Evolutionary conservation across 768 basidiomycete genomes (phyloP).

Genomic region (Pisolithus tinctorius): DNA sequence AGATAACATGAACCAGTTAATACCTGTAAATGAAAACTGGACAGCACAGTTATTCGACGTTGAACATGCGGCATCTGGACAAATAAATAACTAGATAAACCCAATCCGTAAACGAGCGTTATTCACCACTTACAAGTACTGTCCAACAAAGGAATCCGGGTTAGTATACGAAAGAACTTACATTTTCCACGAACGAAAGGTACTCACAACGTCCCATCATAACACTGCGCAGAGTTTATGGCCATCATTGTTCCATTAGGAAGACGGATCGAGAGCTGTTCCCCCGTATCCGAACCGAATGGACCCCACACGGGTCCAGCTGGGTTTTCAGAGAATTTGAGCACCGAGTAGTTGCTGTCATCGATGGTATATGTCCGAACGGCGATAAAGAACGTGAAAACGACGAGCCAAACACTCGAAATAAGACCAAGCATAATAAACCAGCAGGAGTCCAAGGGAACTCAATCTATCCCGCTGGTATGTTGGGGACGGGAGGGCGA

Average conservation of each 20-base stretch:
- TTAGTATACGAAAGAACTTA: background rate
- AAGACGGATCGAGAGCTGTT: slow-evolving; percentile 14
- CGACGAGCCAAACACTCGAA: background rate
- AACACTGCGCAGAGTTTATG: slow-evolving; percentile 17
- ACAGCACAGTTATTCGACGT: slow-evolving; percentile 19
- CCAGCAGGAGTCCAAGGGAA: background rate
- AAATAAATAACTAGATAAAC: background rate
- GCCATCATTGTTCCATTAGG: slow-evolving; percentile 21
- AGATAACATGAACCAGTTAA: background rate
- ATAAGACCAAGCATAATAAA: slow-evolving; percentile 6
- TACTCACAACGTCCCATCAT: slow-evolving; percentile 20
- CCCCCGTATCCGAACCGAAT: slow-evolving; percentile 16
- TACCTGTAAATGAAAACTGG: slow-evolving; percentile 20
- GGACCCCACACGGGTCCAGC: slow-evolving; percentile 21
- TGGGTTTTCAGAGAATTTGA: slow-evolving; percentile 22
- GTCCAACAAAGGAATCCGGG: background rate
- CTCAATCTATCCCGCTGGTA: background rate
- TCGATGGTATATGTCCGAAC: slow-evolving; percentile 20
- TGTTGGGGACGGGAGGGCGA: background rate
- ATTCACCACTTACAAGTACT: slow-evolving; percentile 18
- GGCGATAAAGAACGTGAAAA: slow-evolving; percentile 3
- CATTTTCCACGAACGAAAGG: background rate
- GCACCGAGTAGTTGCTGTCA: slow-evolving; percentile 19
- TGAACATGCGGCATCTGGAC: slow-evolving; percentile 17
- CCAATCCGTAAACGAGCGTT: background rate